phyloP scores from a whole-genome alignment of 148 eudicot genomes.

The Rhododendron ferrugineum region DNA sequence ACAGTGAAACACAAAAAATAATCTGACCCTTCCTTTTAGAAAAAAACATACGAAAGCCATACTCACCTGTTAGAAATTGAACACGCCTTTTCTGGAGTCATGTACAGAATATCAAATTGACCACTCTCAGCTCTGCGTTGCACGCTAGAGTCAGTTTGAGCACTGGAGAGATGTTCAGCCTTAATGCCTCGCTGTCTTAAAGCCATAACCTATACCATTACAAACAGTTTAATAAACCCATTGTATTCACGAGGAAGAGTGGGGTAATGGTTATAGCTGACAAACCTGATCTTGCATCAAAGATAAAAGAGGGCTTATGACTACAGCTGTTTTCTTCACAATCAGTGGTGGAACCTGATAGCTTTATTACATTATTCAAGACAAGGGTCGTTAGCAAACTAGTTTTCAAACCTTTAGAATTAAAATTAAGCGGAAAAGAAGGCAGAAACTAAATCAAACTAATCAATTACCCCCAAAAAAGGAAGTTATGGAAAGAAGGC shows the following conservation, averaged over 20 bases:
- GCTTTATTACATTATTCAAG: conserved; percentile 33
- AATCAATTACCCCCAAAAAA: not conserved
- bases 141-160: conserved; percentile 53
- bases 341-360: conserved; percentile 87
- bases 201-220: conserved; percentile 63
- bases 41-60: not conserved
- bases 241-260: not conserved
- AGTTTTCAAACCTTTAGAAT: not conserved
- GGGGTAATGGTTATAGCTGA: not conserved
- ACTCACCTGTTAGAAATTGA: conserved; percentile 23
- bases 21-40: not conserved
- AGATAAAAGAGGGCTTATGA: conserved; percentile 76
- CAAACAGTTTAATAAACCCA: not conserved
- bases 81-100: conserved; percentile 88
- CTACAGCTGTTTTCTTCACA: conserved; percentile 55
- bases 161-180: conserved; percentile 65
- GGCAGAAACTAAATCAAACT: not conserved
- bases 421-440: not conserved
- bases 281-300: conserved; percentile 90
- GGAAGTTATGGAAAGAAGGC: not conserved
- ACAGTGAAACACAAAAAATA: not conserved
- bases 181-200: conserved; percentile 65
- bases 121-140: conserved; percentile 61
- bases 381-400: conserved; percentile 5
- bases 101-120: conserved; percentile 54